phyloP scores from a whole-genome alignment of 805 yeast genomes.

The Teunomyces kruisii region DNA sequence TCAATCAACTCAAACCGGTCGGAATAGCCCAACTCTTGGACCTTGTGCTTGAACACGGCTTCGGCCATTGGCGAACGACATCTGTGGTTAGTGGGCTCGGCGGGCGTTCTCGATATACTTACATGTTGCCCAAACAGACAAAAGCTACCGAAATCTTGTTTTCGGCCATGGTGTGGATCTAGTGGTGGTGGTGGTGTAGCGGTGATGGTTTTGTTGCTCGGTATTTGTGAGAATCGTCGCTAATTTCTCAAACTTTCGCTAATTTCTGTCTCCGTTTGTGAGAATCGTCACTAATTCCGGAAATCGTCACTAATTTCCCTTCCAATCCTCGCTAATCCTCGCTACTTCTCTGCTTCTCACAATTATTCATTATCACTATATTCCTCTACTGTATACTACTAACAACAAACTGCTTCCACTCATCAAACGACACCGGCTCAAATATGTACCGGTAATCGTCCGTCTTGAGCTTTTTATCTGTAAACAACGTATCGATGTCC shows the following conservation, averaged over 20 bases:
- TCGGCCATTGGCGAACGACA: conserved; percentile 99
- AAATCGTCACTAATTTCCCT: not conserved
- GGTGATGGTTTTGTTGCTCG: too few relatives aligned
- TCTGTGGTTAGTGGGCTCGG: conserved; percentile 34
- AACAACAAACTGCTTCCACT: conserved; percentile 31
- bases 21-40: conserved; percentile 47
- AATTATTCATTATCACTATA: not conserved
- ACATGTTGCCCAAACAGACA: conserved; percentile 89
- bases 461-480: conserved; percentile 34
- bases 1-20: conserved; percentile 59
- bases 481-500: conserved; percentile 36
- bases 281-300: not conserved
- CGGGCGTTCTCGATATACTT: conserved; percentile 25
- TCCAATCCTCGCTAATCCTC: not conserved
- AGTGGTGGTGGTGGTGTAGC: too few relatives aligned
- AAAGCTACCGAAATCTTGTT: conserved; percentile 66
- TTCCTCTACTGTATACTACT: conserved; percentile 13
- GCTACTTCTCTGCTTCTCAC: not conserved
- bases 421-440: conserved; percentile 36
- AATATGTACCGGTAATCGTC: conserved; percentile 19
- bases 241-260: too few relatives aligned
- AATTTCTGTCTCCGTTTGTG: too few relatives aligned
- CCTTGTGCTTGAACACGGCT: conserved; percentile 75
- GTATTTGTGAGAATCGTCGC: too few relatives aligned
- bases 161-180: conserved; percentile 2